Base-by-base conservation (phyloP, 2,329 filamentous ascomycete species). In the Scedosporium aurantiacum region DNA sequence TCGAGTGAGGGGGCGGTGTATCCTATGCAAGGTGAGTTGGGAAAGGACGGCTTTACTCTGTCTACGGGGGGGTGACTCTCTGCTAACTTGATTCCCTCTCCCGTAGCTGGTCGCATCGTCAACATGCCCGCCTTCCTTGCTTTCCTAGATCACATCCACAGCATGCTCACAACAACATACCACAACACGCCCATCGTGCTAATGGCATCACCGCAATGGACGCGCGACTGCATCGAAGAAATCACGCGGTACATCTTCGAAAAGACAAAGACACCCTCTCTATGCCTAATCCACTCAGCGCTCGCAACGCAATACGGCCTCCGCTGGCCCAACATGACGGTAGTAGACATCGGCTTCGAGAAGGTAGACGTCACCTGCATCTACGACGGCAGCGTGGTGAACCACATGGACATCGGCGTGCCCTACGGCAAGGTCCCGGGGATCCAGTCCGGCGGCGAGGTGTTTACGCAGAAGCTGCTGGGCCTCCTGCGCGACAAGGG, bases 241-340 rank as follows among this genome's bases (percentile, higher is more conserved):
- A 87, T 99, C 66, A 89, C 92, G 14, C 90, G 94, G 65, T 99
- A 96, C 78, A 85, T 97, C 65, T 99, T 99, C 69, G 94, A 99
- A 75, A 95, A 94, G 75, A 96, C 96, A 71, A 94, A 93, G 76
- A 94, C 91, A 0, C 94, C 94, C 0, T 91, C 90, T 0, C 88
- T 99, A 59, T 92, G 89, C 67, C 81, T 97, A 64, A 88, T 99
- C 77, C 90, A 97, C 74, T 88, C 91, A 67, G 92, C 90, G 2
- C 76, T 95, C 56, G 92, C 94, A 27, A 89, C 91, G 0, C 87
- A 94, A 62, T 97, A 95, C 70, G 92, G 91, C 10, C 82, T 91
- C 32, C 84, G 83, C 71, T 82, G 80, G 77, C 81, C 86, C 37
- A 91, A 84, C 67, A 87, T 94, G 68, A 94, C 91, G 0, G 84